Percentiles rank a stretch among this genome's conserved stretches.
Conservation (phyloP, 2,329 filamentous ascomycete genomes). For the Pseudogymnoascus sp. region DNA sequence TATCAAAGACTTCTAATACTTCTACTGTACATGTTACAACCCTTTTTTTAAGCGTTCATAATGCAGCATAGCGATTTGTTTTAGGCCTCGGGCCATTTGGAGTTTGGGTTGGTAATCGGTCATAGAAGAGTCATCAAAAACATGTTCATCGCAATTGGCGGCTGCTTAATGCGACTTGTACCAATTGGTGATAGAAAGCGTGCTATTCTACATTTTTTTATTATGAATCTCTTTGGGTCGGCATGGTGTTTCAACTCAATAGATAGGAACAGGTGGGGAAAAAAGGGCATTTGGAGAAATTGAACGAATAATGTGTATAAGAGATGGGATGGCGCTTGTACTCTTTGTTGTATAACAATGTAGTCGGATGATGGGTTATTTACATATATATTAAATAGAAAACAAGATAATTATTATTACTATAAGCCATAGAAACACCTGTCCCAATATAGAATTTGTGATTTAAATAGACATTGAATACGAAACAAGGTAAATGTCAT, state of each 20-base stretch:
- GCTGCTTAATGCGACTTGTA: neutral
- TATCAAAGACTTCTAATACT: neutral
- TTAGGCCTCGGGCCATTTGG: neutral
- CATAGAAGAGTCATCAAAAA: slow-evolving; percentile 8
- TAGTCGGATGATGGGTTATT: neutral
- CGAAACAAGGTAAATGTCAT: too few relatives aligned
- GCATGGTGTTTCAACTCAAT: neutral
- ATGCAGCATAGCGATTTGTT: slow-evolving; percentile 4
- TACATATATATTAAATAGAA: neutral
- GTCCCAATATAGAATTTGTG: too few relatives aligned
- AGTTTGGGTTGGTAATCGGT: neutral
- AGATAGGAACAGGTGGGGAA: neutral
- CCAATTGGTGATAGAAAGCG: neutral
- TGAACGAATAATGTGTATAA: neutral
- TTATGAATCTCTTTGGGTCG: slow-evolving; percentile 2
- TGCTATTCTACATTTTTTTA: neutral
- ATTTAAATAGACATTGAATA: too few relatives aligned
- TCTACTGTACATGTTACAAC: neutral
- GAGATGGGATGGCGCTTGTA: slow-evolving; percentile 1
- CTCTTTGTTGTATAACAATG: slow-evolving; percentile 6
- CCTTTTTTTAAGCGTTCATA: slow-evolving; percentile 1
- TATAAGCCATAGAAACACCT: neutral
- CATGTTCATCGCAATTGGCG: slow-evolving; percentile 3
- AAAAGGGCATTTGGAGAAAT: neutral
- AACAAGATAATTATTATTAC: neutral